Conservation (phyloP, 2,329 filamentous ascomycete genomes). For the Exophiala spinifera region DNA sequence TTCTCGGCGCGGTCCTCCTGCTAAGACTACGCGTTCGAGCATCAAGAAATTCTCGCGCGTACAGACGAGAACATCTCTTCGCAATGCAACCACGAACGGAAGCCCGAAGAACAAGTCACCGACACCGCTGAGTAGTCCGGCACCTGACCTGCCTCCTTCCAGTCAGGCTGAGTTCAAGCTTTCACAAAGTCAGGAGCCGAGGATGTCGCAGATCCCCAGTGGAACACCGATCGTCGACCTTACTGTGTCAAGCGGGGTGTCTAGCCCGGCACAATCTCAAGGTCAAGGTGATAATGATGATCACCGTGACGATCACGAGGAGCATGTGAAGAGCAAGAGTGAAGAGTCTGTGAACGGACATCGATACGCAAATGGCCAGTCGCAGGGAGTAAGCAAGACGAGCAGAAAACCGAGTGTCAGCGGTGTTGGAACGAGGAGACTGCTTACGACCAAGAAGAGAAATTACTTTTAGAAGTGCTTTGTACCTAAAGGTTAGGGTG, state of each 20-base stretch:
- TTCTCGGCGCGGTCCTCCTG: background rate
- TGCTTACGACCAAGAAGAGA: slow-evolving; percentile 25
- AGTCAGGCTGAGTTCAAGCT: slow-evolving; percentile 22
- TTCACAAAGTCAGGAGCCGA: slow-evolving; percentile 19
- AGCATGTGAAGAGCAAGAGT: background rate
- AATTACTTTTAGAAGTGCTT: slow-evolving; percentile 10
- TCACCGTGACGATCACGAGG: slow-evolving; percentile 2
- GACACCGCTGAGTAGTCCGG: too few relatives aligned
- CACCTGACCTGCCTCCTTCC: slow-evolving; percentile 11
- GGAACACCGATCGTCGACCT: slow-evolving; percentile 36
- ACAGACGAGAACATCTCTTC: slow-evolving; percentile 9
- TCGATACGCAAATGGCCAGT: too few relatives aligned
- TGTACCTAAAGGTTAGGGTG: too few relatives aligned
- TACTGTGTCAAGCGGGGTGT: slow-evolving; percentile 37
- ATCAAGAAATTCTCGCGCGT: slow-evolving; percentile 5
- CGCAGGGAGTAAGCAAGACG: slow-evolving; percentile 8
- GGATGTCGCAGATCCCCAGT: slow-evolving; percentile 25
- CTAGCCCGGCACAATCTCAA: slow-evolving; percentile 5
- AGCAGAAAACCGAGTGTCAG: background rate
- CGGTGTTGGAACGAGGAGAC: slow-evolving; percentile 23
- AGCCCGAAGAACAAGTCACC: slow-evolving; percentile 4
- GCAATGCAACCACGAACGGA: slow-evolving; percentile 2
- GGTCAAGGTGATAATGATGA: too few relatives aligned
- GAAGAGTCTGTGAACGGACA: background rate
- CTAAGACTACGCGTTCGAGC: background rate